Conservation (phyloP, 2,329 filamentous ascomycete species). For the Verticillium nubilum region DNA sequence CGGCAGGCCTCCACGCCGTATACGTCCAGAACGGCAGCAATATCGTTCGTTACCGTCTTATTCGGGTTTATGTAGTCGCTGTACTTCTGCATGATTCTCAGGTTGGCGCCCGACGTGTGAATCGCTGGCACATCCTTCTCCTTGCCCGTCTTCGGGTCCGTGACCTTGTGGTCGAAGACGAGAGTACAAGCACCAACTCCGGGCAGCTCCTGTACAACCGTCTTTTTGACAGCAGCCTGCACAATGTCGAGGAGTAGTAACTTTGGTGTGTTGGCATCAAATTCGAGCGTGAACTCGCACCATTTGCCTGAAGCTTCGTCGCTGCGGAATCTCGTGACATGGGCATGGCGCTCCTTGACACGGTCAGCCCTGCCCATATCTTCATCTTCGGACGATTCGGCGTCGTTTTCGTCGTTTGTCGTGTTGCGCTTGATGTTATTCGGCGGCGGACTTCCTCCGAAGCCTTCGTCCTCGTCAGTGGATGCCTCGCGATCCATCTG, state of each 20-base stretch:
- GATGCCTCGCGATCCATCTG: slow-evolving; percentile 55
- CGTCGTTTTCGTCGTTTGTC: slow-evolving; percentile 34
- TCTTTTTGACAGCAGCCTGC: slow-evolving; percentile 70
- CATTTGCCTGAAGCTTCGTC: slow-evolving; percentile 67
- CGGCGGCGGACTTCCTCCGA: slow-evolving; percentile 42
- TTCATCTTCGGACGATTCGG: slow-evolving; percentile 25
- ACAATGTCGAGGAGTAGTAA: slow-evolving; percentile 89
- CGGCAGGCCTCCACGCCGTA: slow-evolving; percentile 95
- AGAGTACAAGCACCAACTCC: slow-evolving; percentile 69
- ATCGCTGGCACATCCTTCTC: slow-evolving; percentile 52
- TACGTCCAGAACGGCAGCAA: slow-evolving; percentile 72
- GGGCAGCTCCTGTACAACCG: slow-evolving; percentile 81
- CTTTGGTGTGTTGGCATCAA: slow-evolving; percentile 76
- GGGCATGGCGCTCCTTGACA: slow-evolving; percentile 56
- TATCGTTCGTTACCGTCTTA: slow-evolving; percentile 86
- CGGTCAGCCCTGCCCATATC: slow-evolving; percentile 47
- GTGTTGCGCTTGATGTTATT: slow-evolving; percentile 11
- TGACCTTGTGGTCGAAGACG: slow-evolving; percentile 52
- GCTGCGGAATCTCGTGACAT: slow-evolving; percentile 74
- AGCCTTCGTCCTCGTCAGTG: slow-evolving; percentile 45
- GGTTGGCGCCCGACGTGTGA: slow-evolving; percentile 79
- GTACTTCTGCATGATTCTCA: slow-evolving; percentile 86
- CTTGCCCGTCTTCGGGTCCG: slow-evolving; percentile 41
- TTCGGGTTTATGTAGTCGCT: slow-evolving; percentile 81
- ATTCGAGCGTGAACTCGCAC: slow-evolving; percentile 80